These are phyloP conservation scores for Aspergillus haitiensis DNA, from an alignment of 495 filamentous ascomycete genomes.

Conservation along the genomic window DNA sequence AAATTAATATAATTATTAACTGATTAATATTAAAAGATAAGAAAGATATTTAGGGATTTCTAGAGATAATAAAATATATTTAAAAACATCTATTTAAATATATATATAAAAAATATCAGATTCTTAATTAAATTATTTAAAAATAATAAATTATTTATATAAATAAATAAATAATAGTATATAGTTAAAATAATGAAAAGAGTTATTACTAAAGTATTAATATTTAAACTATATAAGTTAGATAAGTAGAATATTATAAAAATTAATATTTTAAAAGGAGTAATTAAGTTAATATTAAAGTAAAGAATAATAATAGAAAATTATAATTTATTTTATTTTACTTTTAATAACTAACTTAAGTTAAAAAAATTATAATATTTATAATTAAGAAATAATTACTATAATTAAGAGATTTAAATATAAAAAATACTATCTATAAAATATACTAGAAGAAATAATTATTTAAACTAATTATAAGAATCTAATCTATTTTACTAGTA, in stretches of 20 bases:
- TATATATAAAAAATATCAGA: background rate
- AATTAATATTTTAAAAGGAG: conserved; percentile 8
- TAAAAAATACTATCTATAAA: conserved; percentile 4
- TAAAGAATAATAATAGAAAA: conserved; percentile 1
- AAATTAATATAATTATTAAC: background rate
- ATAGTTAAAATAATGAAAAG: background rate
- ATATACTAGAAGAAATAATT: background rate
- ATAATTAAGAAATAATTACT: conserved; percentile 10
- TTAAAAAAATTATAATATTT: conserved; percentile 6
- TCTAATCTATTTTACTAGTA: background rate
- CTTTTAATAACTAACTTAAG: conserved; percentile 2
- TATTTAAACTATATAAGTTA: background rate
- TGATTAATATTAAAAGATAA: too few species aligned
- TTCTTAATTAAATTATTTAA: background rate
- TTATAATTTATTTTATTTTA: background rate
- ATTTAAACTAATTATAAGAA: conserved; percentile 1
- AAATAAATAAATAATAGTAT: conserved; percentile 4
- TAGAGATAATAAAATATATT: conserved; percentile 5
- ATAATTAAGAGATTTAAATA: conserved; percentile 9
- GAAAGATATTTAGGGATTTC: conserved; percentile 9
- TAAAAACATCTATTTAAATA: background rate
- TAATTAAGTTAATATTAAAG: conserved; percentile 7
- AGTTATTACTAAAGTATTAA: conserved; percentile 1
- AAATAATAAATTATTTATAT: conserved; percentile 6
- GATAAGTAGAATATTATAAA: conserved; percentile 3